Base-by-base conservation (phyloP, 208 protist species). In the Leishmania gerbilli region DNA sequence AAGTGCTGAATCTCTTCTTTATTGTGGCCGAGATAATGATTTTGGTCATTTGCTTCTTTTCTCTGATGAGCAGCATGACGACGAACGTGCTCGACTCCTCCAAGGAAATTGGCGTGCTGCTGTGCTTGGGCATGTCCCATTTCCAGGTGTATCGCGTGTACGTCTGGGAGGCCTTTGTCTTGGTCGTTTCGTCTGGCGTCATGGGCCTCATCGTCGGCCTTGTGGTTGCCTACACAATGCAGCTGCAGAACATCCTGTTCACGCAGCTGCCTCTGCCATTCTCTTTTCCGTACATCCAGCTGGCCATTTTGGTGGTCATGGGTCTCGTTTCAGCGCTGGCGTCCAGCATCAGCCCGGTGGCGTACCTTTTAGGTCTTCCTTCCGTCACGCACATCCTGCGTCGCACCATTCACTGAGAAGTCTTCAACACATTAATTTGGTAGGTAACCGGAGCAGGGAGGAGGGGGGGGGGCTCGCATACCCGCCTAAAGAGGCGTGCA, bases 31-130 rank as follows among this genome's bases (percentile, higher is more conserved):
- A 97, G 40, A 64, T 98, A 4, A 92, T 99, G 75, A 93, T 98
- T 19, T 89, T 99, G 58, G 21, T 94, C 17, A 94, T 99, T 0
- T 99, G 96, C 80, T 99, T 98, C 90, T 99, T 99, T 80, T 95
- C 93, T 0, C 86, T 99, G 31, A 91, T 97, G 78, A 93, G 97
- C 58, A 97, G 86, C 58, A 98, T 99, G 92, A 96, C 89, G n/a
- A 88, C 93, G 15, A 99, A 99, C 87, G 93, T 99, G 72, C 79
- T 97, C 51, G 91, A 98, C 74, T 96, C 98, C 76, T 92, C 92
- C 19, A 99, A 99, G 86, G 98, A 99, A 79, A 99, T 99, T 81
- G 98, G 96, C 64, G 86, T 99, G 34, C 89, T 99, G 47, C 85
- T 97, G 24, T 98, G 98, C 42, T 76, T 99, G 53, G 98, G 98